Conservation (phyloP, 2,329 filamentous ascomycete species). For the Lasiodiplodia sp. region DNA sequence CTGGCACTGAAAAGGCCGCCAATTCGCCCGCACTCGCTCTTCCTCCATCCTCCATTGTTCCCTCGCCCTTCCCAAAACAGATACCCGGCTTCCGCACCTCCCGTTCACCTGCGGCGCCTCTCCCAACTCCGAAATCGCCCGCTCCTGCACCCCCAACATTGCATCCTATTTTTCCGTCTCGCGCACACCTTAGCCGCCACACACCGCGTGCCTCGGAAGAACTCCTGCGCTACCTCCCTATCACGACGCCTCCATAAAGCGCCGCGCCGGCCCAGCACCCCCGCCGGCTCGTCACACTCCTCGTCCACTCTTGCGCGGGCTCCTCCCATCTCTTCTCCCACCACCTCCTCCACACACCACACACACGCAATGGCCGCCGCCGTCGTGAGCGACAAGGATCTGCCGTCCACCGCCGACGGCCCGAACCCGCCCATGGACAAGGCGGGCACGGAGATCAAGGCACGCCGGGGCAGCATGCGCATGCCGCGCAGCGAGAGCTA, state of each 20-base stretch:
- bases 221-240: conserved; percentile 8
- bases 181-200: conserved; percentile 19
- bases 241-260: conserved; percentile 2
- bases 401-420: not conserved
- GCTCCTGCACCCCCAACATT: conserved; percentile 20
- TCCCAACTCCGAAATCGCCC: conserved; percentile 16
- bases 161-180: conserved; percentile 25
- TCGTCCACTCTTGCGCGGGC: conserved; percentile 4
- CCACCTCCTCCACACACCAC: conserved; percentile 1
- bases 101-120: not conserved
- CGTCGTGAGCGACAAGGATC: conserved; percentile 6
- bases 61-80: conserved; percentile 8
- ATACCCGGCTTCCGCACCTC: conserved; percentile 4
- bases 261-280: conserved; percentile 2
- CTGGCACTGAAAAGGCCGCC: conserved; percentile 14
- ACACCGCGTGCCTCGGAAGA: not conserved
- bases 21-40: not conserved
- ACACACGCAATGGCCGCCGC: conserved; percentile 28
- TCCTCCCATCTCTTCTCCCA: not conserved
- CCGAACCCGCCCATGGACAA: conserved; percentile 24
- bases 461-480: conserved; percentile 26
- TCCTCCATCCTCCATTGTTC: conserved; percentile 1
- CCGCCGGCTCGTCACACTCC: not conserved
- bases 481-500: conserved; percentile 27
- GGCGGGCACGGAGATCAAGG: conserved; percentile 28